These are phyloP conservation scores for Mycogone perniciosa DNA, from an alignment of 2,329 filamentous ascomycete genomes.

Conservation along the genomic window DNA sequence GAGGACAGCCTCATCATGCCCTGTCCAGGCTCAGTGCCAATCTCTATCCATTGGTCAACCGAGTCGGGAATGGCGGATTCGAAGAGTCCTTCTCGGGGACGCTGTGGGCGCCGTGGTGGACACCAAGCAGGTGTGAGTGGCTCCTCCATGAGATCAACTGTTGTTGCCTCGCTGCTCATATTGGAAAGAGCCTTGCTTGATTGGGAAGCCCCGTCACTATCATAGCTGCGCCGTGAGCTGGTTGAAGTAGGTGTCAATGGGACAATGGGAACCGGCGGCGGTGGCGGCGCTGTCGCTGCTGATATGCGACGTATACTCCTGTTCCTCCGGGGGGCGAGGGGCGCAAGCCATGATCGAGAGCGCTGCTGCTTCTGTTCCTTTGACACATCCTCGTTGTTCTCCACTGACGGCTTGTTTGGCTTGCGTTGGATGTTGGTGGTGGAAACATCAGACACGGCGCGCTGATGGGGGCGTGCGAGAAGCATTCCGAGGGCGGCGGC, in stretches of 20 bases:
- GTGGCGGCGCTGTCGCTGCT: conserved; percentile 3
- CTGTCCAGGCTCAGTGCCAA: not conserved
- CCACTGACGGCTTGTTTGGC: not conserved
- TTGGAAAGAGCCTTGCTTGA: conserved; percentile 16
- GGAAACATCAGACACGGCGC: not conserved
- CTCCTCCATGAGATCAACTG: not conserved
- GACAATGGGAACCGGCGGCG: not conserved
- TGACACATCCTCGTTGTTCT: not conserved
- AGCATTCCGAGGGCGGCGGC: conserved; percentile 1
- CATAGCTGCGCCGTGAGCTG: conserved; percentile 41
- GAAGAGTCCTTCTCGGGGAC: conserved; percentile 17
- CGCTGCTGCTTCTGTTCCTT: conserved; percentile 8
- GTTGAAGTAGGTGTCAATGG: conserved; percentile 33
- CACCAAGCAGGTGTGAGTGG: conserved; percentile 4
- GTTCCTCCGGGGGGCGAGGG: conserved; percentile 6
- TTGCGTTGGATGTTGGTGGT: not conserved
- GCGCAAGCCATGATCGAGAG: conserved; percentile 11
- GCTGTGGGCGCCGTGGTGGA: conserved; percentile 17
- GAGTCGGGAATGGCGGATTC: conserved; percentile 3
- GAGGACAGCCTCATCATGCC: conserved; percentile 6
- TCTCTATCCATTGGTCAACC: not conserved
- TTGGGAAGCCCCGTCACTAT: conserved; percentile 29
- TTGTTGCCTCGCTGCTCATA: conserved; percentile 1
- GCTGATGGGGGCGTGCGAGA: not conserved
- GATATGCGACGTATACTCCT: conserved; percentile 9